These are phyloP conservation scores for Didymosphaeria variabile DNA, from an alignment of 2,329 filamentous ascomycete genomes.

Conservation along the genomic window DNA sequence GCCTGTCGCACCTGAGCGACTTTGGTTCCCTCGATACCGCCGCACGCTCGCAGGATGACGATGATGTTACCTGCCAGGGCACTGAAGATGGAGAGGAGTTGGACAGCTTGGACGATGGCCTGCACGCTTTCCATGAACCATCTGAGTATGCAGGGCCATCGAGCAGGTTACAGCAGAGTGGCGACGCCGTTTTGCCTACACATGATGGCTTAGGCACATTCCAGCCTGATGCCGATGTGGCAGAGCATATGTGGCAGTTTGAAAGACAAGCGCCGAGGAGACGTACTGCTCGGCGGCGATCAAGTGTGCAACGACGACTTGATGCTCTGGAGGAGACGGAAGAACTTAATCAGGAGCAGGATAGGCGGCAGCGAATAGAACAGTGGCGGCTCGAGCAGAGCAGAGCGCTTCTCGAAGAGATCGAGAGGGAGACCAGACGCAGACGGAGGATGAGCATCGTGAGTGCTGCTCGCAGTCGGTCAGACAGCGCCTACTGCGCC, in stretches of 20 bases:
- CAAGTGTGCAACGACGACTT: conserved; percentile 66
- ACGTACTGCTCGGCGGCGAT: conserved; percentile 59
- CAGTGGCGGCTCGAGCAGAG: conserved; percentile 93
- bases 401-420: conserved; percentile 82
- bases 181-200: conserved; percentile 79
- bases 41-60: conserved; percentile 63
- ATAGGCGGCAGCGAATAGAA: conserved; percentile 86
- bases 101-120: conserved; percentile 90
- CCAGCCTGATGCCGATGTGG: conserved; percentile 70
- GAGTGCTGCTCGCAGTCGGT: conserved; percentile 53
- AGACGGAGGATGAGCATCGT: conserved; percentile 71
- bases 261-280: conserved; percentile 80
- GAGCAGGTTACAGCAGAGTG: conserved; percentile 62
- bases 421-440: conserved; percentile 80
- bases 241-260: conserved; percentile 89
- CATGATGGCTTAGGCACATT: conserved; percentile 95
- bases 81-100: conserved; percentile 75
- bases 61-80: conserved; percentile 53
- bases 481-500: conserved; percentile 31
- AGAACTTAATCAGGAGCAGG: conserved; percentile 67
- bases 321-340: conserved; percentile 63
- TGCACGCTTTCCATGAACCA: conserved; percentile 83
- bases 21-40: conserved; percentile 79
- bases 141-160: conserved; percentile 54
- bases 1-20: conserved; percentile 79